Evolutionary conservation across 495 filamentous ascomycete genomes (phyloP), one percentile per base, ranked within the genome.

Genomic region (Eremomyces bilateralis): DNA sequence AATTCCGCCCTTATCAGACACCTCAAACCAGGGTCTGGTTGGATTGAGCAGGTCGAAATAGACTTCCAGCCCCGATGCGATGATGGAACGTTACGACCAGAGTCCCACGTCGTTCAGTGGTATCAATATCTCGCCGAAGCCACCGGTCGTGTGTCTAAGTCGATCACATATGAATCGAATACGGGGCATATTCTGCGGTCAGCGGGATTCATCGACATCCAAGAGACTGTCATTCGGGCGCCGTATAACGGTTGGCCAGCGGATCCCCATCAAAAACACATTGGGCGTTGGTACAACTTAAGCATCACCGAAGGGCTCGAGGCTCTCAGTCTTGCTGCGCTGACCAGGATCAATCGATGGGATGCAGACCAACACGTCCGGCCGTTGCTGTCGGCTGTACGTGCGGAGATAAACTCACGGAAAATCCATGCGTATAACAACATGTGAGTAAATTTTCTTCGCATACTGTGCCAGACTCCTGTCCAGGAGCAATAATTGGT

Each of bases 41-140:
- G 67, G 53, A 60, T 93, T 31, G 85, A 95, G 53, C 83, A 93
- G 36, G 70, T 92, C n/a, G 85, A 95, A 49, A 78, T 95, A 21
- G 82, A 95, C 50, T 70, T 77, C 32, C 57, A 65, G 17, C 80
- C 80, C n/a, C 75, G 71, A 18, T 78, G 71, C 39, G 78, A 85
- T 37, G 75, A 82, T 44, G 63, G 67, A n/a, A 67, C 48, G 50
- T 38, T 71, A 46, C 53, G 67, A 27, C 39, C 46, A 36, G 56
- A 61, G 31, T 66, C 54, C 35, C 53, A 50, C 21, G 57, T 70
- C 35, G 53, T 43, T 40, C 54, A 65, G 41, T 93, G 83, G 84
- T 76, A 76, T 39, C 53, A 65, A 22, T 67, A 66, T 40, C 44
- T 93, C 17, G 57, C 70, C 31, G 62, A 73, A 35, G 76, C 80